Percentiles rank a stretch among this genome's conserved stretches.
Conservation (phyloP, 345 rosid genomes). For the Brassica carinata region DNA sequence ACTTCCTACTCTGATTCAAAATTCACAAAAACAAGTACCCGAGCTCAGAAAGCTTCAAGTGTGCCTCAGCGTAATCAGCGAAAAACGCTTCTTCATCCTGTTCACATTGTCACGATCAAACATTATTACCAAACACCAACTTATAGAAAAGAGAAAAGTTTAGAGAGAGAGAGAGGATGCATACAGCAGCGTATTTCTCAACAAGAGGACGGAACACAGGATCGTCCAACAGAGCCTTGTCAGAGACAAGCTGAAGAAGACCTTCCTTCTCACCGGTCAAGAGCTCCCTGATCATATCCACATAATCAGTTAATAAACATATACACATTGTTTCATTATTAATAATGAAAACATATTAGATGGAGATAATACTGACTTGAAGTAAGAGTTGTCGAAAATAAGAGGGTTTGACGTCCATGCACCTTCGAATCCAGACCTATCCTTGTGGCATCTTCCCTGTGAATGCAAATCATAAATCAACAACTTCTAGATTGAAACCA, state of each 20-base stretch:
- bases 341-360: background rate
- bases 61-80: conserved; percentile 78
- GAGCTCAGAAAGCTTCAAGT: conserved; percentile 89
- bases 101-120: conserved; percentile 5
- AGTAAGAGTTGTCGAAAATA: conserved; percentile 89
- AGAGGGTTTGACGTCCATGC: conserved; percentile 91
- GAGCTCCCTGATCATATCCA: conserved; percentile 58
- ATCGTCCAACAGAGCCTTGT: conserved; percentile 78
- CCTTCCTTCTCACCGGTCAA: conserved; percentile 85
- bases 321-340: background rate
- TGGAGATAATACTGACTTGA: conserved; percentile 53
- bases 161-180: conserved; percentile 5
- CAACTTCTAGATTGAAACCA: background rate
- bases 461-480: conserved; percentile 8
- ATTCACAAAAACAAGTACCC: conserved; percentile 52
- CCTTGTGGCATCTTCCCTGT: conserved; percentile 95
- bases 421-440: conserved; percentile 97
- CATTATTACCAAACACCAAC: background rate
- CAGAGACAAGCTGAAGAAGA: conserved; percentile 75
- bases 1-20: background rate
- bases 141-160: background rate
- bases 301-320: background rate
- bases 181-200: conserved; percentile 86
- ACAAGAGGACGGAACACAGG: conserved; percentile 88
- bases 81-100: conserved; percentile 97